Evolutionary conservation across 139 green algal species (phyloP).

Genomic region (Chlamydomonas sp.): DNA sequence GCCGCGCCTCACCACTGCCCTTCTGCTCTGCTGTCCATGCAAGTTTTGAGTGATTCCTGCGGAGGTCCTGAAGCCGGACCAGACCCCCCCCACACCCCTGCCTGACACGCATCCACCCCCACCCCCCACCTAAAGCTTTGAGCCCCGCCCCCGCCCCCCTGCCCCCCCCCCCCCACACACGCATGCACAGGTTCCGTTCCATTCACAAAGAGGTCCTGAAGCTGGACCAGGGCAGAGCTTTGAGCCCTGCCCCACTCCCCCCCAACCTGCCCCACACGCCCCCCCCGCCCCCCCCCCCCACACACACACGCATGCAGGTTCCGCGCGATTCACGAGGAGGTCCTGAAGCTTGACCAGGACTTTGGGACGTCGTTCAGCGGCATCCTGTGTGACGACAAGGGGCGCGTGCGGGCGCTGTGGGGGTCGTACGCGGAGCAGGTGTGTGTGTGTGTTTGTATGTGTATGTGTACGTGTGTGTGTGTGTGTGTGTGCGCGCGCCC

Average conservation of each 20-base stretch:
- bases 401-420: slow-evolving; percentile 67
- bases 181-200: slow-evolving; percentile 37
- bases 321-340: slow-evolving; percentile 85
- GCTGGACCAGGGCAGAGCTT: slow-evolving; percentile 88
- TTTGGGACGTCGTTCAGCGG: slow-evolving; percentile 77
- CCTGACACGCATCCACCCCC: too few species aligned
- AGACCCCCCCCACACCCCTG: too few species aligned
- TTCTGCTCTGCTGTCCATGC: too few species aligned
- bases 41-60: too few species aligned
- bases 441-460: too few species aligned
- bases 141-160: too few species aligned
- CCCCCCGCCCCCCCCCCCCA: too few species aligned
- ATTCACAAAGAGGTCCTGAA: slow-evolving; percentile 86
- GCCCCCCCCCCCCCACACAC: background rate
- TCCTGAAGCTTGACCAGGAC: slow-evolving; percentile 84
- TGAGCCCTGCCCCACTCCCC: too few species aligned
- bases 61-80: too few species aligned
- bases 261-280: too few species aligned
- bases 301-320: slow-evolving; percentile 22
- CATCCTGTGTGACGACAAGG: slow-evolving; percentile 63
- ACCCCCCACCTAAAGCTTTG: too few species aligned
- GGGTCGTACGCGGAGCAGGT: slow-evolving; percentile 72
- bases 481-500: background rate
- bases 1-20: too few species aligned
- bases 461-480: background rate